Evolutionary conservation across 2,329 filamentous ascomycete species (phyloP), one percentile per base, ranked within the genome.

Genomic region (Alternaria viburni): DNA sequence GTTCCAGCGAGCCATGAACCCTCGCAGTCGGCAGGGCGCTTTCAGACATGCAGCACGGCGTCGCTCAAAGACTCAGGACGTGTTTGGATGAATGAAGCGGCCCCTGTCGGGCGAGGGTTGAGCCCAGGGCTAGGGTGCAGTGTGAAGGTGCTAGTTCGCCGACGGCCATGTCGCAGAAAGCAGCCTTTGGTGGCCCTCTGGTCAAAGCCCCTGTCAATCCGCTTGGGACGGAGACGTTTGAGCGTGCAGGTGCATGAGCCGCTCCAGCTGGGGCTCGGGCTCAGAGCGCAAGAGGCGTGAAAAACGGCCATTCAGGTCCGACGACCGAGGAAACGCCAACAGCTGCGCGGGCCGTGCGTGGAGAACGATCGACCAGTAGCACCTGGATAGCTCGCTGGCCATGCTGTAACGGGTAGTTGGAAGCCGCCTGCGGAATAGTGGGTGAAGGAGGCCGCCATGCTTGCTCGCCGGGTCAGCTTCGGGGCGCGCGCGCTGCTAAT

Each of bases 191-290:
- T 62, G 64, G 61, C 62, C 64, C 45, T 68, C 60, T 62, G 62
- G 56, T 49, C 41, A 30, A 45, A 26, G 46, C 68, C 69, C 69
- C 67, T 63, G 73, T 60, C 63, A 32, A 28, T 58, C 63, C 59
- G 62, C 62, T 71, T 71, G 67, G 61, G 61, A 67, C 64, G 59
- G 69, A 74, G 71, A 74, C 74, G 71, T 77, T 77, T 75, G 69
- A 59, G 47, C 56, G 47, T 59, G 66, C 69, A 67, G 65, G 59
- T 68, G 72, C 68, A 71, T 69, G 69, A 71, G 70, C 72, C 71
- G 73, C 73, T 55, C 69, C 69, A 70, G 68, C 64, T 72, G 64
- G 71, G 44, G 65, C 65, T 58, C 57, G 69, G 50, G 64, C 65
- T 57, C 57, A 60, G 41, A 59, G 65, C 61, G 65, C 67, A 57